Conservation (phyloP, 2,329 filamentous ascomycete species). For the Alternaria incomplexa region DNA sequence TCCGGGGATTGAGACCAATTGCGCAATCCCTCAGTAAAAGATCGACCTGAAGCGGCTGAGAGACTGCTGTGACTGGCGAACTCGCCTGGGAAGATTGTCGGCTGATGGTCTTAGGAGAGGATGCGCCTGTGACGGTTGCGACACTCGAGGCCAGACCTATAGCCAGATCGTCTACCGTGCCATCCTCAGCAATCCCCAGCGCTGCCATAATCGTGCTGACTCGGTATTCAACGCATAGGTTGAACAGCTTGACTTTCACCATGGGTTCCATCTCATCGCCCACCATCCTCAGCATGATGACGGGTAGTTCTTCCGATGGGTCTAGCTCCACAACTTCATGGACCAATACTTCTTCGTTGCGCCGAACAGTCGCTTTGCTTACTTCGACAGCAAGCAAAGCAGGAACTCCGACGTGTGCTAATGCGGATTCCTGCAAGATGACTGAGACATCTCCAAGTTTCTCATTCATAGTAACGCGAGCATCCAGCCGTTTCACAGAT, state of each 20-base stretch:
- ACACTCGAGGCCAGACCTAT: constrained; percentile 79
- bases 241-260: constrained; percentile 85
- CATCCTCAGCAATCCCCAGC: constrained; percentile 71
- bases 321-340: constrained; percentile 60
- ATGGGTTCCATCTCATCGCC: constrained; percentile 93
- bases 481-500: constrained; percentile 67
- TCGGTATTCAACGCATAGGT: constrained; percentile 85
- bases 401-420: constrained; percentile 76
- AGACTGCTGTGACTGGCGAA: constrained; percentile 20
- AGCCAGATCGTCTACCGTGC: constrained; percentile 71
- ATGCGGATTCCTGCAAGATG: constrained; percentile 27
- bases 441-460: constrained; percentile 67
- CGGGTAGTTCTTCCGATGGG: constrained; percentile 59
- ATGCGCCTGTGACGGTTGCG: constrained; percentile 73
- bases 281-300: constrained; percentile 87
- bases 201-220: constrained; percentile 83
- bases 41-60: constrained; percentile 65
- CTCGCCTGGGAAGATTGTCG: constrained; percentile 38
- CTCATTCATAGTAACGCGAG: constrained; percentile 68
- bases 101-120: constrained; percentile 54
- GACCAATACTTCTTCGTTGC: constrained; percentile 77
- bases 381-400: constrained; percentile 81
- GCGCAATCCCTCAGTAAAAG: constrained; percentile 82
- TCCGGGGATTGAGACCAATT: constrained; percentile 82
- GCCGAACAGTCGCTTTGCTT: constrained; percentile 64